Evolutionary conservation across 768 basidiomycete species (phyloP).

Genomic region (Termitomyces sp.): DNA sequence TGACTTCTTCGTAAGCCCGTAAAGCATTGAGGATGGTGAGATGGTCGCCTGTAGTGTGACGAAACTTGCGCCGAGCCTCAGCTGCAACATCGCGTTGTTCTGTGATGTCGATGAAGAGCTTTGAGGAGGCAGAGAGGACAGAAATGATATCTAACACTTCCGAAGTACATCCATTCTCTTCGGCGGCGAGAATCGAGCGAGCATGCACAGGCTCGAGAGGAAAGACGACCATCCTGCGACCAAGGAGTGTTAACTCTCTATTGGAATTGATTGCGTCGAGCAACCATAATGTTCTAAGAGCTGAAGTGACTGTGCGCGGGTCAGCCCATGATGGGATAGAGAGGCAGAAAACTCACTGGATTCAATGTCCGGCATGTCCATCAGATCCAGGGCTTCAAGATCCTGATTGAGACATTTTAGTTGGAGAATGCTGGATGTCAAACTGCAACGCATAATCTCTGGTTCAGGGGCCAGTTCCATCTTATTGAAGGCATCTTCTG

Average conservation of each 20-base stretch:
- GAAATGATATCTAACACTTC: constrained; percentile 87
- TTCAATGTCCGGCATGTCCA: constrained; percentile 79
- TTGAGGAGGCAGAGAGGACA: constrained; percentile 74
- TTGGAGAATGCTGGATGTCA: constrained; percentile 80
- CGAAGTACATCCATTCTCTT: constrained; percentile 61
- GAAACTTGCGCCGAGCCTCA: constrained; percentile 72
- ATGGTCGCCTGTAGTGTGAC: constrained; percentile 86
- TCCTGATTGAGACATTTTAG: constrained; percentile 82
- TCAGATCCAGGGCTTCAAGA: constrained; percentile 75
- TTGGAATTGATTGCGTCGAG: constrained; percentile 73
- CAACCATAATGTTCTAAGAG: constrained; percentile 69
- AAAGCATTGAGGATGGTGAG: constrained; percentile 85
- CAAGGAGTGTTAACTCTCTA: constrained; percentile 63
- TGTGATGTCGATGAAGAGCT: constrained; percentile 72
- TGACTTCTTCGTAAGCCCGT: constrained; percentile 73
- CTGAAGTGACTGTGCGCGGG: constrained; percentile 43
- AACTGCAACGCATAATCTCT: constrained; percentile 85
- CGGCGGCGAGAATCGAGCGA: constrained; percentile 75
- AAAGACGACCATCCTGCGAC: constrained; percentile 83
- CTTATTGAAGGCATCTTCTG: constrained; percentile 67
- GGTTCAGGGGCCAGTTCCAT: constrained; percentile 72
- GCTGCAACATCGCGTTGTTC: constrained; percentile 71
- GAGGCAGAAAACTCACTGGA: constrained; percentile 51
- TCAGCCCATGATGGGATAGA: neutral
- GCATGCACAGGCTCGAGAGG: constrained; percentile 88